phyloP scores from a whole-genome alignment of 306 rosid species.

The Quercus suber region DNA sequence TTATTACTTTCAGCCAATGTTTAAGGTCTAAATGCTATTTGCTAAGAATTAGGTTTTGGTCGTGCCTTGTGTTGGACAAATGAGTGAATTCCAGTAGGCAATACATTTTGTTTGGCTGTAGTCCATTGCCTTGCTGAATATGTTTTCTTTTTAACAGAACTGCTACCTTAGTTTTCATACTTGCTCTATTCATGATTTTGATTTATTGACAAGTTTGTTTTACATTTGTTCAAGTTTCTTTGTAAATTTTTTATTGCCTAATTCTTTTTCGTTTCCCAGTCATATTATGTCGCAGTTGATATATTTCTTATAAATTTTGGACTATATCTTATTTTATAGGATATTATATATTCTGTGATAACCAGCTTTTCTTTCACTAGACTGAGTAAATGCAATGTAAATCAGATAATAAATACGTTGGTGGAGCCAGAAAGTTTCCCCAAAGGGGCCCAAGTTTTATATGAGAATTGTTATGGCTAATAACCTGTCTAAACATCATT shows the following conservation, averaged over 20 bases:
- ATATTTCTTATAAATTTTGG: neutral
- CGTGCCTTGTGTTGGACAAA: neutral
- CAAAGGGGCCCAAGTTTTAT: too few relatives aligned
- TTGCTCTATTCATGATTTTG: neutral
- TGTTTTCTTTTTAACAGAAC: neutral
- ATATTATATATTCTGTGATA: neutral
- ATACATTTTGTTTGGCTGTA: neutral
- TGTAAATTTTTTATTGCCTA: neutral
- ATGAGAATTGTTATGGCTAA: too few relatives aligned
- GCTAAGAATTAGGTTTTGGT: neutral
- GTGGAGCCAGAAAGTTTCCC: too few relatives aligned
- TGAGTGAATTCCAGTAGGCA: neutral
- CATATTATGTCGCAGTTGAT: neutral
- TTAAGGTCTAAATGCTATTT: neutral
- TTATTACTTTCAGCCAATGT: neutral
- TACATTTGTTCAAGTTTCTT: conserved; percentile 1
- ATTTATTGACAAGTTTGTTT: neutral
- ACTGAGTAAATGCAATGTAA: too few relatives aligned
- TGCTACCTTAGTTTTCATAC: neutral
- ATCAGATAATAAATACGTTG: too few relatives aligned
- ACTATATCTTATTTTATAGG: neutral
- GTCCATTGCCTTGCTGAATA: neutral
- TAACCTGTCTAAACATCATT: too few relatives aligned
- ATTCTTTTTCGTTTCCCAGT: neutral
- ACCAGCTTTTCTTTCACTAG: neutral